Percentiles rank a stretch among this genome's conserved stretches.
Conservation (phyloP, 805 yeast species). For the Nakazawaea ambrosiae region DNA sequence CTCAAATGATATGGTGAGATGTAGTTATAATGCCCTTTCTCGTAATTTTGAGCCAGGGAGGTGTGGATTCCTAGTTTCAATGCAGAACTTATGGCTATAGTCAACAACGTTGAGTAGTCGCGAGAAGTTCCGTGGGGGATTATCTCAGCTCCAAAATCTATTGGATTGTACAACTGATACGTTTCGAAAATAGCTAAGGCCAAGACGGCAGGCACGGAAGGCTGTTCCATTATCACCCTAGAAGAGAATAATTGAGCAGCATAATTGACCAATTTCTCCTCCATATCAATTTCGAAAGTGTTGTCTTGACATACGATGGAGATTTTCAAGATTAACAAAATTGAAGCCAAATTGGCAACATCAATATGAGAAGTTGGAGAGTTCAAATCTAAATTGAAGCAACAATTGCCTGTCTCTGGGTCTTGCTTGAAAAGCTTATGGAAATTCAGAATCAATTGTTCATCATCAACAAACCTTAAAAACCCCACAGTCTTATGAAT, state of each 20-base stretch:
- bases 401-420: background rate
- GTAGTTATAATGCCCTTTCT: constrained; percentile 6
- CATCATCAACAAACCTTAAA: constrained; percentile 4
- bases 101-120: constrained; percentile 8
- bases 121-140: constrained; percentile 10
- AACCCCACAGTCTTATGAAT: background rate
- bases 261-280: constrained; percentile 6
- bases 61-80: constrained; percentile 10
- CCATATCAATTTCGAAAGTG: constrained; percentile 5
- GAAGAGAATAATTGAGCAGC: constrained; percentile 9
- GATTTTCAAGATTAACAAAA: constrained; percentile 7
- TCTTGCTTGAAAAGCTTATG: background rate
- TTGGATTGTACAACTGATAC: constrained; percentile 7
- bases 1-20: constrained; percentile 9
- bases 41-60: constrained; percentile 1
- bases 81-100: constrained; percentile 6
- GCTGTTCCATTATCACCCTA: constrained; percentile 10
- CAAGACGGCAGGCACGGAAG: constrained; percentile 7
- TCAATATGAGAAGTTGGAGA: constrained; percentile 1
- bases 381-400: constrained; percentile 4
- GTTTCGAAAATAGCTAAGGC: constrained; percentile 4
- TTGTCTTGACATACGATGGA: constrained; percentile 5
- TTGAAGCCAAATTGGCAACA: constrained; percentile 3
- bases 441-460: constrained; percentile 2
- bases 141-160: constrained; percentile 9